These are phyloP conservation scores for Murraya koenigii DNA, from an alignment of 345 rosid species.

Conservation along the genomic window DNA sequence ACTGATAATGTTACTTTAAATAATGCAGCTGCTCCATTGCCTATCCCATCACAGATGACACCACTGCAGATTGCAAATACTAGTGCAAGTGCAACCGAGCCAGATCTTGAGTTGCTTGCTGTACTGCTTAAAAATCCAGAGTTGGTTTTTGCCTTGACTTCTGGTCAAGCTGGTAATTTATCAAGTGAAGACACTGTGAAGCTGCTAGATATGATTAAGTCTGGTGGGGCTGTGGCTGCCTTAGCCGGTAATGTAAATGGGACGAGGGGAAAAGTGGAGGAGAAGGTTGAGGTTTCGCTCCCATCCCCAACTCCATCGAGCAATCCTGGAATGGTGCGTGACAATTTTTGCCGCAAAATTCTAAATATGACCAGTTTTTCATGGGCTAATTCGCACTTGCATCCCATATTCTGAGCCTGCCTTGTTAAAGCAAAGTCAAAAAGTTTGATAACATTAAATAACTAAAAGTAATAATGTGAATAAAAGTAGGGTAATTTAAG, in stretches of 20 bases:
- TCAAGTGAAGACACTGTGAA: slow-evolving; percentile 68
- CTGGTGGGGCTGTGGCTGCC: slow-evolving; percentile 47
- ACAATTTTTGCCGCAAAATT: slow-evolving; percentile 25
- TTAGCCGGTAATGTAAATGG: slow-evolving; percentile 27
- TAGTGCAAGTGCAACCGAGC: slow-evolving; percentile 41
- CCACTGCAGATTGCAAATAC: background rate
- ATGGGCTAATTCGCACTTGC: slow-evolving; percentile 2
- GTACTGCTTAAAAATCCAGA: slow-evolving; percentile 87
- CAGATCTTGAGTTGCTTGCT: slow-evolving; percentile 94
- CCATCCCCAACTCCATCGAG: slow-evolving; percentile 92
- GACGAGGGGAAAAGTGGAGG: slow-evolving; percentile 41
- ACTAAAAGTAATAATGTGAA: background rate
- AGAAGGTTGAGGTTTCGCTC: slow-evolving; percentile 82
- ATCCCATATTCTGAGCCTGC: background rate
- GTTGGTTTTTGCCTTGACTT: slow-evolving; percentile 85
- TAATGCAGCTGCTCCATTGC: slow-evolving; percentile 26
- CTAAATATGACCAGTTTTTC: slow-evolving; percentile 5
- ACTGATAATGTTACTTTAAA: slow-evolving; percentile 33
- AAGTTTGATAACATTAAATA: background rate
- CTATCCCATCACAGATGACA: slow-evolving; percentile 34
- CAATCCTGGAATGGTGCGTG: slow-evolving; percentile 86
- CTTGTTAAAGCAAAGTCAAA: slow-evolving; percentile 7
- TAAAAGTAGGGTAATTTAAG: background rate
- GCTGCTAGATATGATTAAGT: slow-evolving; percentile 77
- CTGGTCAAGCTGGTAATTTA: slow-evolving; percentile 68